A percentile compares a stretch with the other conserved stretches of the same genome.
Evolutionary conservation across 345 rosid genomes (phyloP).

Genomic region (Populus nigra): DNA sequence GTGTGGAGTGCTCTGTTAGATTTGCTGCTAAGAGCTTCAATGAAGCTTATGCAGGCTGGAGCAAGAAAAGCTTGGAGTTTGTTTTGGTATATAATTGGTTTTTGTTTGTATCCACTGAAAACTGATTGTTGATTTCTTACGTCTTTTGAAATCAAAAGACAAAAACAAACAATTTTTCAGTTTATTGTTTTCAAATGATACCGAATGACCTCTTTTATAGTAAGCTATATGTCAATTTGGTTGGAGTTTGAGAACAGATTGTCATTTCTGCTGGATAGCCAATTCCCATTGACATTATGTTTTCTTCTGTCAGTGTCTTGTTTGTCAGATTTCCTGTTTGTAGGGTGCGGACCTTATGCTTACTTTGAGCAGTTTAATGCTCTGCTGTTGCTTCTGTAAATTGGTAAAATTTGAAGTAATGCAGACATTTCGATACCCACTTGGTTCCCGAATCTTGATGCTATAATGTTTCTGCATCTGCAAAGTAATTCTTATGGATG

Average conservation of each 20-base stretch:
- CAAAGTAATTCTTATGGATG: background rate
- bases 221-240: background rate
- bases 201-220: background rate
- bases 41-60: background rate
- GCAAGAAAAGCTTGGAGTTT: background rate
- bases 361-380: conserved; percentile 51
- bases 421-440: background rate
- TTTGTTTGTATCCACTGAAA: no score
- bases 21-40: background rate
- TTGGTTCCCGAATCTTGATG: background rate
- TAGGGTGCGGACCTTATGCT: conserved; percentile 67
- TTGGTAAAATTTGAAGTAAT: background rate
- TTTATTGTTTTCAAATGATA: no score
- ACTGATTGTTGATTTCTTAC: no score
- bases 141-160: no score
- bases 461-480: background rate
- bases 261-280: background rate
- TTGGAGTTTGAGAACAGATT: background rate
- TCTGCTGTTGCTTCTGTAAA: conserved; percentile 27
- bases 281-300: background rate
- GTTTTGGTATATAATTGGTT: no score
- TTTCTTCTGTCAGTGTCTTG: background rate
- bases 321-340: conserved; percentile 7
- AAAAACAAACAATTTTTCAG: no score
- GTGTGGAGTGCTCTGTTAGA: no score